Conservation (phyloP, 2,329 filamentous ascomycete genomes). For the Paracorniculantispora psalliotae region DNA sequence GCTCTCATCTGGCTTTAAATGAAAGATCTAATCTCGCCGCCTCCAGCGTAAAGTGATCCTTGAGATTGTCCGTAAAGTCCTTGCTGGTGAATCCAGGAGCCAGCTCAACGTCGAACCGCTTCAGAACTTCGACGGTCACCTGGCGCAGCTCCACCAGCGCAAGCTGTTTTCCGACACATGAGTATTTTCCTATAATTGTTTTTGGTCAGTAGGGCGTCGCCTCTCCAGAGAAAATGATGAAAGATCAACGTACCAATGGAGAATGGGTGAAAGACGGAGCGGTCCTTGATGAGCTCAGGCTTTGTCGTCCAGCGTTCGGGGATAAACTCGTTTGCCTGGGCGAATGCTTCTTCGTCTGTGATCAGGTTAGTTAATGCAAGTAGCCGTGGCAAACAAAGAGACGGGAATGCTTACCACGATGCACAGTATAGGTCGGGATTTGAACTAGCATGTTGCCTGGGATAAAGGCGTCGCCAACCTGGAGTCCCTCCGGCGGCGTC, state of each 20-base stretch:
- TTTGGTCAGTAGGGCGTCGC: too few species aligned
- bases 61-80: not conserved
- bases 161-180: conserved; percentile 33
- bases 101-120: not conserved
- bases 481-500: conserved; percentile 33
- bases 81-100: not conserved
- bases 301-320: conserved; percentile 31
- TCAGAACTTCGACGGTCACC: not conserved
- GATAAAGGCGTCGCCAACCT: conserved; percentile 28
- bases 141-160: conserved; percentile 27
- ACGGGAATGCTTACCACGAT: not conserved
- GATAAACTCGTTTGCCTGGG: conserved; percentile 23
- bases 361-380: not conserved
- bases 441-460: conserved; percentile 32
- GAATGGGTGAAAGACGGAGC: conserved; percentile 24
- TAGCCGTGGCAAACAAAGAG: not conserved
- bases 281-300: conserved; percentile 23
- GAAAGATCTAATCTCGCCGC: not conserved
- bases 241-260: conserved; percentile 18
- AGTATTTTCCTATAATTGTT: conserved; percentile 20
- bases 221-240: too few species aligned
- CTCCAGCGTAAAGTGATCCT: conserved; percentile 1
- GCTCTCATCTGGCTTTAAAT: not conserved
- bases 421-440: conserved; percentile 22
- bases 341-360: conserved; percentile 18